Conservation (phyloP, 164 flowering plant genomes). For the Sextonia rubra region DNA sequence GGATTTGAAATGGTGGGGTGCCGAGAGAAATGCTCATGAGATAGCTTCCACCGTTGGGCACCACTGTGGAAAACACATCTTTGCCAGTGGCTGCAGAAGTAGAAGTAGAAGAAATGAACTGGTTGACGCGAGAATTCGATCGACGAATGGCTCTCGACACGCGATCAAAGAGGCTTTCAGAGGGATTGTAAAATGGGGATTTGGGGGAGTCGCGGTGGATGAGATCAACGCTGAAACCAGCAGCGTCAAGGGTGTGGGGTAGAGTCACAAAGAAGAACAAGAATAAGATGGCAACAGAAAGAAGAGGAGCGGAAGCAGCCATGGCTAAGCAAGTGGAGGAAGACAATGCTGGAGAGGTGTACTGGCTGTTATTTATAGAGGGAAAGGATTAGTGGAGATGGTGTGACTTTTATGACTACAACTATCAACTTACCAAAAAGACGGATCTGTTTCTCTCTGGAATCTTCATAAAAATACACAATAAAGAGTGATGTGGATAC, state of each 20-base stretch:
- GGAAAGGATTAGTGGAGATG: background rate
- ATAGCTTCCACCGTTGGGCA: conserved; percentile 12
- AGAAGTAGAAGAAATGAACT: background rate
- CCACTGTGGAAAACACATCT: background rate
- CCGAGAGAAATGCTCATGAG: conserved; percentile 24
- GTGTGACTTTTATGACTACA: background rate
- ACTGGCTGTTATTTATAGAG: background rate
- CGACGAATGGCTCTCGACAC: conserved; percentile 15
- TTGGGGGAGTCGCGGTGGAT: conserved; percentile 35
- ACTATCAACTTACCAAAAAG: background rate
- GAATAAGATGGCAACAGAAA: background rate
- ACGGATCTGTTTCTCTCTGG: background rate
- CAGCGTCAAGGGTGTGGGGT: background rate
- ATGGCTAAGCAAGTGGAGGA: background rate
- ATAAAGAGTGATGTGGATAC: background rate
- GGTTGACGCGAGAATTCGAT: conserved; percentile 19
- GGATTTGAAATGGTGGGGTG: conserved; percentile 13
- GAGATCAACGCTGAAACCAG: conserved; percentile 30
- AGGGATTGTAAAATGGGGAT: conserved; percentile 34
- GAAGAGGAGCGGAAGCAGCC: background rate
- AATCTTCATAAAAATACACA: background rate
- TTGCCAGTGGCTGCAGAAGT: background rate
- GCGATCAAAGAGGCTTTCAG: conserved; percentile 10
- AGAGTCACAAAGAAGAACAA: background rate
- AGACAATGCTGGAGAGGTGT: background rate